Evolutionary conservation across 2,329 filamentous ascomycete species (phyloP).

Genomic region (Verticillium nonalfalfae): DNA sequence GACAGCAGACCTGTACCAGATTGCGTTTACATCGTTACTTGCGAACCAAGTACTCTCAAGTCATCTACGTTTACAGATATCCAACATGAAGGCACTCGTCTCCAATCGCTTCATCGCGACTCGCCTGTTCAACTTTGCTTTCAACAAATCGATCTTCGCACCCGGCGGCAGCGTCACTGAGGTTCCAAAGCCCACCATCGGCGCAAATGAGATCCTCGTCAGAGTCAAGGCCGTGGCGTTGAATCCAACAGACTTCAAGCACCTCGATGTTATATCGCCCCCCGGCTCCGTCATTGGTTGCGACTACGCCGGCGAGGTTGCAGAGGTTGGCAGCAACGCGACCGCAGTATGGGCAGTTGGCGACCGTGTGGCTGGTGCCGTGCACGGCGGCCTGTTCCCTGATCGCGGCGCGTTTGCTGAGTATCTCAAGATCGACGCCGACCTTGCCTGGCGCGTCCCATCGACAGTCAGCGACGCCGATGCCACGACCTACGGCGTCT

Average conservation of each 20-base stretch:
- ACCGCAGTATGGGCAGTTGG: conserved; percentile 36
- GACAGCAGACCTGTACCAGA: too few relatives aligned
- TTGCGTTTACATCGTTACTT: too few relatives aligned
- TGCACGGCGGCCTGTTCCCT: conserved; percentile 21
- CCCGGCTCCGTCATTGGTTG: conserved; percentile 26
- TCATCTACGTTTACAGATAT: neutral
- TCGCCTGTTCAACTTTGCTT: conserved; percentile 3
- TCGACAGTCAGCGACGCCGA: conserved; percentile 36
- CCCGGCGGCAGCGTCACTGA: neutral
- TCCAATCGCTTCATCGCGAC: conserved; percentile 3
- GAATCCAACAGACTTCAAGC: conserved; percentile 30
- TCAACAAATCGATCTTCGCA: conserved; percentile 14
- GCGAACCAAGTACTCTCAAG: neutral
- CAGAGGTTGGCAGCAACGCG: conserved; percentile 35
- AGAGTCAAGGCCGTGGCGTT: conserved; percentile 26
- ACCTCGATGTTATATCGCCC: conserved; percentile 15
- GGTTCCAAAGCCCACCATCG: neutral
- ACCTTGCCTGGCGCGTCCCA: conserved; percentile 35
- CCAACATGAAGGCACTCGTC: conserved; percentile 13
- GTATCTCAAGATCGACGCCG: conserved; percentile 28
- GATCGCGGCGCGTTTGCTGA: conserved; percentile 31
- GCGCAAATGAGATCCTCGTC: conserved; percentile 19
- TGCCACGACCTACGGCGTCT: conserved; percentile 37
- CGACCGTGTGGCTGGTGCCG: conserved; percentile 35
- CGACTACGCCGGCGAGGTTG: conserved; percentile 41